These are phyloP conservation scores for Plasmodium coatneyi DNA, from an alignment of 169 alveolate species.

Conservation along the genomic window DNA sequence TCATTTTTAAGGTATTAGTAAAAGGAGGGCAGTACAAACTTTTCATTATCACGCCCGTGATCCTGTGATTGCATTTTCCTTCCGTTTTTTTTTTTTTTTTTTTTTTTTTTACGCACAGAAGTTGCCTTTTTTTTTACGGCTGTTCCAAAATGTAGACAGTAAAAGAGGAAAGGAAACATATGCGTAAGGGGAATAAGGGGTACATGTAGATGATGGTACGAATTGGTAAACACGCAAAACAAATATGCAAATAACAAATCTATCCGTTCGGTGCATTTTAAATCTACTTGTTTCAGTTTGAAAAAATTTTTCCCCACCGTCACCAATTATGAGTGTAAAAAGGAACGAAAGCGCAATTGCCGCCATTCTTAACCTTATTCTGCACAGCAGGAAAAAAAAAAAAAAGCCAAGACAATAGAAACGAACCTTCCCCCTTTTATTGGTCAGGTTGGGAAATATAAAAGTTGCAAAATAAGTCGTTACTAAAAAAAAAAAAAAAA, in stretches of 20 bases:
- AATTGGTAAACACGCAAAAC: neutral
- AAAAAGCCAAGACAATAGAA: neutral
- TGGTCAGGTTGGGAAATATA: neutral
- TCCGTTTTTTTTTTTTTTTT: neutral
- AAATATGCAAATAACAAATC: neutral
- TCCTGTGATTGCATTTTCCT: neutral
- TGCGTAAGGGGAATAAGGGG: neutral
- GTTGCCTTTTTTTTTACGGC: neutral
- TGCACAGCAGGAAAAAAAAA: no score
- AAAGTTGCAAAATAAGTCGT: neutral
- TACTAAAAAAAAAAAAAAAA: neutral
- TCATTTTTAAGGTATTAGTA: neutral
- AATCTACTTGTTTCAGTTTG: neutral
- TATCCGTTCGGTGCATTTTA: neutral
- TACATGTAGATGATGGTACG: neutral
- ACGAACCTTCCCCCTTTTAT: neutral
- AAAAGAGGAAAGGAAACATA: neutral
- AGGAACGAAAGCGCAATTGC: neutral
- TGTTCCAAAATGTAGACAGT: neutral
- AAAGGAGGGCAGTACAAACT: neutral
- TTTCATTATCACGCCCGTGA: neutral
- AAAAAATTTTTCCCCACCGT: neutral
- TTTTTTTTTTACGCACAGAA: neutral
- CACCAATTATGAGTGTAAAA: neutral
- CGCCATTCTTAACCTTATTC: neutral